These are phyloP conservation scores for Claviceps purpurea DNA, from an alignment of 2,329 filamentous ascomycete species.

Conservation along the genomic window DNA sequence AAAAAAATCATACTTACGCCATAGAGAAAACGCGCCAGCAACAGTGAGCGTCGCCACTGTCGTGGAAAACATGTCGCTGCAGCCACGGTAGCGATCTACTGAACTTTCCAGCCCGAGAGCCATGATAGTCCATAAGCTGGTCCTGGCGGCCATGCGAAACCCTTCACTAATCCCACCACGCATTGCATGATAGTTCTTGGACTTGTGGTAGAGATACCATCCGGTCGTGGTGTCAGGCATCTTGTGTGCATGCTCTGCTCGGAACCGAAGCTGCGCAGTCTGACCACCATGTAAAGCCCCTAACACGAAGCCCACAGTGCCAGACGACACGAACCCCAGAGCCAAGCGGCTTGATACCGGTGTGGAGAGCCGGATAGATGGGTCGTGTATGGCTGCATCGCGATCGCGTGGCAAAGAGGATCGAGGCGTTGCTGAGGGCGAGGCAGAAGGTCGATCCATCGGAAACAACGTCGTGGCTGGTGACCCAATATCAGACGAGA, in stretches of 20 bases:
- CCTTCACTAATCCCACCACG: slow-evolving; percentile 69
- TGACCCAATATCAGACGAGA: background rate
- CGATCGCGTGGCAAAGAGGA: slow-evolving; percentile 9
- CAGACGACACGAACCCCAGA: slow-evolving; percentile 48
- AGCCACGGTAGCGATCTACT: slow-evolving; percentile 48
- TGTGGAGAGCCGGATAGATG: slow-evolving; percentile 42
- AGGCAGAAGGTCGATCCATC: slow-evolving; percentile 1
- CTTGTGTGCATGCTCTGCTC: slow-evolving; percentile 91
- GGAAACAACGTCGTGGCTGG: background rate
- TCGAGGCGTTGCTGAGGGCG: background rate
- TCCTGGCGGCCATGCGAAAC: slow-evolving; percentile 54
- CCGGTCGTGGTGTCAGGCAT: slow-evolving; percentile 69
- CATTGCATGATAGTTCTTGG: slow-evolving; percentile 83
- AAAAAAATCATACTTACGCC: slow-evolving; percentile 45
- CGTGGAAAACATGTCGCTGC: slow-evolving; percentile 67
- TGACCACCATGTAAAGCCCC: slow-evolving; percentile 62
- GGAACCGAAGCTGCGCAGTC: slow-evolving; percentile 67
- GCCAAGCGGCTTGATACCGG: slow-evolving; percentile 52
- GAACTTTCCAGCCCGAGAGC: slow-evolving; percentile 78
- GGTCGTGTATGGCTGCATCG: slow-evolving; percentile 14
- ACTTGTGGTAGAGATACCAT: slow-evolving; percentile 99
- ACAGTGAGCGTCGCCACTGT: slow-evolving; percentile 72
- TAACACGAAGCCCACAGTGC: slow-evolving; percentile 54
- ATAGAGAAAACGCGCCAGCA: slow-evolving; percentile 74
- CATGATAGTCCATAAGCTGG: slow-evolving; percentile 58